A percentile compares a stretch with the other conserved stretches of the same genome.
phyloP scores from a whole-genome alignment of 495 filamentous ascomycete genomes.

The Lophiostoma macrostomum region DNA sequence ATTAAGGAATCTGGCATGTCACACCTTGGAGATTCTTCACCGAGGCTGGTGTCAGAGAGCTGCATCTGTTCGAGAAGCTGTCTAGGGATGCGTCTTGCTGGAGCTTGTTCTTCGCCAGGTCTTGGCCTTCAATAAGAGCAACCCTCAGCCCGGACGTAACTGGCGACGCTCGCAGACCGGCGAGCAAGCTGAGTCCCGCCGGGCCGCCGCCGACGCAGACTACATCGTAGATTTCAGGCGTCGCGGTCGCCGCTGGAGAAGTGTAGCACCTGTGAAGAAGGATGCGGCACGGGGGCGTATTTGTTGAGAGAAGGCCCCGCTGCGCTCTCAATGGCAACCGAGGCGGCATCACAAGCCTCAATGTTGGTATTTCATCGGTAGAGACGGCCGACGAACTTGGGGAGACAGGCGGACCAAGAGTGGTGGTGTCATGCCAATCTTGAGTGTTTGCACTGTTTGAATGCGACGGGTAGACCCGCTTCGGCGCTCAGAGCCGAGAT shows the following conservation, averaged over 20 bases:
- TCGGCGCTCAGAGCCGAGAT: no score
- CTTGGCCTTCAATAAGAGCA: slow-evolving; percentile 86
- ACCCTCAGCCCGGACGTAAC: slow-evolving; percentile 73
- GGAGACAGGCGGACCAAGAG: background rate
- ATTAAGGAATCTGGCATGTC: background rate
- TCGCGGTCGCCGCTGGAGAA: slow-evolving; percentile 16
- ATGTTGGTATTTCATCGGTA: slow-evolving; percentile 5
- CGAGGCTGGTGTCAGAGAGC: slow-evolving; percentile 86
- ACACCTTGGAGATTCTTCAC: slow-evolving; percentile 46
- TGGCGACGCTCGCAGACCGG: slow-evolving; percentile 75
- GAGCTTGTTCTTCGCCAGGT: slow-evolving; percentile 61
- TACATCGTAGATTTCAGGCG: slow-evolving; percentile 78
- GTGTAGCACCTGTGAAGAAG: slow-evolving; percentile 18
- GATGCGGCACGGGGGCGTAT: background rate
- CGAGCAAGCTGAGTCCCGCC: slow-evolving; percentile 82
- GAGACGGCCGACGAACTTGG: background rate
- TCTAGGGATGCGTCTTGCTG: slow-evolving; percentile 60
- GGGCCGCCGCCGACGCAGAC: slow-evolving; percentile 97
- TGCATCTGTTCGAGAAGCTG: slow-evolving; percentile 87
- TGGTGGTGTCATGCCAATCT: slow-evolving; percentile 17
- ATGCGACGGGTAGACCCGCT: no score
- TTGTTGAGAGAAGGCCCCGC: background rate
- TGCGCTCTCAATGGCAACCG: slow-evolving; percentile 19
- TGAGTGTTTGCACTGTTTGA: background rate
- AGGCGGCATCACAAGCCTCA: slow-evolving; percentile 28